Evolutionary conservation across 352 stramenopile species (phyloP).

Genomic region (Globisporangium camurandrum): DNA sequence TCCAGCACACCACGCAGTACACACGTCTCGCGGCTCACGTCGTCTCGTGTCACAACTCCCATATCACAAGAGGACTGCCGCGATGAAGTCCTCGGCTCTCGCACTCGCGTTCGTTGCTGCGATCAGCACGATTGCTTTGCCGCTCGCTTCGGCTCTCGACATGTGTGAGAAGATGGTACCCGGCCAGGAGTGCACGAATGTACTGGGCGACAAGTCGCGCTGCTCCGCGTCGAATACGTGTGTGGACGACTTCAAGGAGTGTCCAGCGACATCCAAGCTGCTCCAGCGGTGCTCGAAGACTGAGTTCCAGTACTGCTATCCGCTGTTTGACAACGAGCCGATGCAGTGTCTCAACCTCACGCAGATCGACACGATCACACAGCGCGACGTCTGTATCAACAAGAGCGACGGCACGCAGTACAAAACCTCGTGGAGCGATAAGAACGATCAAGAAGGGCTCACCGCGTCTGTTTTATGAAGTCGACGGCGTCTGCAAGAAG

Average conservation of each 20-base stretch:
- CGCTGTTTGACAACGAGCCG: background rate
- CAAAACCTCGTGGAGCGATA: background rate
- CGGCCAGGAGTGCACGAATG: background rate
- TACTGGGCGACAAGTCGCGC: background rate
- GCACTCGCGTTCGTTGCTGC: background rate
- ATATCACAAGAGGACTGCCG: background rate
- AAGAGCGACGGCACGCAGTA: slow-evolving; percentile 1
- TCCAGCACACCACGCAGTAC: background rate
- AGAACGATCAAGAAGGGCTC: background rate
- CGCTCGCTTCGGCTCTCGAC: background rate
- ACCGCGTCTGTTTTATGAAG: background rate
- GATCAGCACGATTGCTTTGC: background rate
- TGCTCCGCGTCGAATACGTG: background rate
- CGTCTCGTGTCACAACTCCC: background rate
- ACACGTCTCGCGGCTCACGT: background rate
- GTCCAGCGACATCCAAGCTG: background rate
- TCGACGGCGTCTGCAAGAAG: background rate
- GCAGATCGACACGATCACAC: slow-evolving; percentile 2
- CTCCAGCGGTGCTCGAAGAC: background rate
- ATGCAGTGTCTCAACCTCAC: background rate
- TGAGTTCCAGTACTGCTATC: background rate
- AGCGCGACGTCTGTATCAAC: background rate
- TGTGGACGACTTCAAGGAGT: background rate
- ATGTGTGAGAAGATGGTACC: background rate
- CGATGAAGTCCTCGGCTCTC: background rate